These are phyloP conservation scores for Fraxinus cuspidata DNA, from an alignment of 257 asterid genomes.

Conservation along the genomic window DNA sequence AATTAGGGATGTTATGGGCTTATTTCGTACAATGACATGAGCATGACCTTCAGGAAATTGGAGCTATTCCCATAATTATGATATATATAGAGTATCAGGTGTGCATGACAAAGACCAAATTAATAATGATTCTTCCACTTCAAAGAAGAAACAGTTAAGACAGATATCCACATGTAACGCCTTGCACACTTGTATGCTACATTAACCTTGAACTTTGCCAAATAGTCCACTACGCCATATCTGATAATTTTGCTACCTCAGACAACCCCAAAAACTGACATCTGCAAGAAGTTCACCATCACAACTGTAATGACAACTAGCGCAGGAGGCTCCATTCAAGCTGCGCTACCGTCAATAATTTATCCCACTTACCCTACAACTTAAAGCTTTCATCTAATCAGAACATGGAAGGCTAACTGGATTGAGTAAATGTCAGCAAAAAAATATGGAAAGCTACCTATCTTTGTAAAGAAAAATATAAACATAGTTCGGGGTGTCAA, in stretches of 20 bases:
- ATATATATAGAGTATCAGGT: background rate
- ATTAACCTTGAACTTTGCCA: conserved; percentile 13
- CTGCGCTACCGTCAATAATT: conserved; percentile 23
- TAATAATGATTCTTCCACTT: conserved; percentile 9
- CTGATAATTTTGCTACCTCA: conserved; percentile 13
- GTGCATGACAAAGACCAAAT: conserved; percentile 13
- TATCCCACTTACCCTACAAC: conserved; percentile 30
- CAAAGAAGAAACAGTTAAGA: conserved; percentile 9
- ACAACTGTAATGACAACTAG: conserved; percentile 23
- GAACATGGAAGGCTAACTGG: conserved; percentile 9
- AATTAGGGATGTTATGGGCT: background rate
- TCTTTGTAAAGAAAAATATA: conserved; percentile 10
- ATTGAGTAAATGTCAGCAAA: conserved; percentile 8
- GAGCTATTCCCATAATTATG: conserved; percentile 11
- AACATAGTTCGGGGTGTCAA: conserved; percentile 9
- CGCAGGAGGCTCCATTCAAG: conserved; percentile 20
- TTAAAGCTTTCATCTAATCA: conserved; percentile 24
- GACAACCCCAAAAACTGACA: background rate
- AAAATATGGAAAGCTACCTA: conserved; percentile 13
- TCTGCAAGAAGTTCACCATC: background rate
- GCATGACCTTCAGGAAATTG: background rate
- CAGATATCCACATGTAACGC: conserved; percentile 11
- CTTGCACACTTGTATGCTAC: conserved; percentile 8
- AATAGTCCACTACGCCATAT: conserved; percentile 20
- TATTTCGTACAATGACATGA: background rate